Conservation (phyloP, 257 asterid genomes). For the Salvia rosmarinus region DNA sequence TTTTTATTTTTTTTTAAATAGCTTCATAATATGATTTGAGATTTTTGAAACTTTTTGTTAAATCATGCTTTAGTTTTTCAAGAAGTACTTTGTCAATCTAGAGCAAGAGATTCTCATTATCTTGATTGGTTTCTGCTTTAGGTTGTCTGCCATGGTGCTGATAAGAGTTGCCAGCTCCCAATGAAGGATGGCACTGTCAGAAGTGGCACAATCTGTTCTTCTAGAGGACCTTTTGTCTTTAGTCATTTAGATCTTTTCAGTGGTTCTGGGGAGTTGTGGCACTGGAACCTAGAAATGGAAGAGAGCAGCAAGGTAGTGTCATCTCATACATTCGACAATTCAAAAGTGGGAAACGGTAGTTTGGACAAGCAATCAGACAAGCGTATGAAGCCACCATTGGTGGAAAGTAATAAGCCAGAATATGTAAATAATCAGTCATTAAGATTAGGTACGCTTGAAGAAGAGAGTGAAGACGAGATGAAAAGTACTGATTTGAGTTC, state of each 20-base stretch:
- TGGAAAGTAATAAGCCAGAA: conserved; percentile 52
- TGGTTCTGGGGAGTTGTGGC: conserved; percentile 96
- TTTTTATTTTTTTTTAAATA: conserved; percentile 6
- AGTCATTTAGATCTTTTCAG: conserved; percentile 87
- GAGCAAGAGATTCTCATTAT: conserved; percentile 26
- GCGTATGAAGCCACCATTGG: conserved; percentile 46
- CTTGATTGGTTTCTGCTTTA: conserved; percentile 35
- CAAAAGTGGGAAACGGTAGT: conserved; percentile 43
- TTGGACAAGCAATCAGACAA: conserved; percentile 48
- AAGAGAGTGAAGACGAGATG: conserved; percentile 74
- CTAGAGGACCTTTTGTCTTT: conserved; percentile 65
- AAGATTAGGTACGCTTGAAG: conserved; percentile 64
- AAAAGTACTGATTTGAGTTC: conserved; percentile 58
- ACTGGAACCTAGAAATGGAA: conserved; percentile 74
- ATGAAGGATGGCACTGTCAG: conserved; percentile 46
- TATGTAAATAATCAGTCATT: conserved; percentile 40
- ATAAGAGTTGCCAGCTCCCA: conserved; percentile 45
- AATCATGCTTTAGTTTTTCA: conserved; percentile 21
- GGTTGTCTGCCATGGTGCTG: conserved; percentile 48
- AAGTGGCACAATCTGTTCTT: conserved; percentile 46
- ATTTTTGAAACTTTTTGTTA: not conserved
- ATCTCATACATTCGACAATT: conserved; percentile 45
- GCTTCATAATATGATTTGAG: conserved; percentile 25
- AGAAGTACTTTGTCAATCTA: conserved; percentile 28
- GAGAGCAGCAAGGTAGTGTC: conserved; percentile 44